These are phyloP conservation scores for Moniliophthora roreri DNA, from an alignment of 1,284 basidiomycete genomes.

Conservation along the genomic window DNA sequence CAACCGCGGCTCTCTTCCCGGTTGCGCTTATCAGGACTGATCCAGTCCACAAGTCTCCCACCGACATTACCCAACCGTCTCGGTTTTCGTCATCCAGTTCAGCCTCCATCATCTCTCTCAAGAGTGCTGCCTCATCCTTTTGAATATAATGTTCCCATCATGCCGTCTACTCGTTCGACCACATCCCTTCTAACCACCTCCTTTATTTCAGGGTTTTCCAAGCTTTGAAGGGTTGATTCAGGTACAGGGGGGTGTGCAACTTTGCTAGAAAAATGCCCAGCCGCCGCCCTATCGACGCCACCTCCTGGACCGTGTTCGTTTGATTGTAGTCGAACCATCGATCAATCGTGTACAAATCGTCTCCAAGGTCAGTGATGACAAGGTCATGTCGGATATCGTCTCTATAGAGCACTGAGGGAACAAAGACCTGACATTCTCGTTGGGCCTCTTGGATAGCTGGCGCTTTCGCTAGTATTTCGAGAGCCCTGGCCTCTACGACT, in stretches of 20 bases:
- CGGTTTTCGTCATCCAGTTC: background rate
- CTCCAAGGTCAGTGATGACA: constrained; percentile 7
- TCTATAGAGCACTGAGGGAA: constrained; percentile 2
- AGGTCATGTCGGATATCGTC: background rate
- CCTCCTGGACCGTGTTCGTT: background rate
- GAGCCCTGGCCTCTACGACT: background rate
- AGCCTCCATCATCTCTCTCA: background rate
- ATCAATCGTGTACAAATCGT: background rate
- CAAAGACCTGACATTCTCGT: background rate
- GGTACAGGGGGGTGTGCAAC: background rate
- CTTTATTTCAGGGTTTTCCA: background rate
- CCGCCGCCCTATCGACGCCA: background rate
- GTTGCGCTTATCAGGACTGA: constrained; percentile 3
- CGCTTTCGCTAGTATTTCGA: background rate
- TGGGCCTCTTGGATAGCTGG: background rate
- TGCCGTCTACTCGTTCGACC: background rate
- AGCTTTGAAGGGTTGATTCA: background rate
- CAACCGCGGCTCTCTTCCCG: background rate
- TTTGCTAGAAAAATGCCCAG: background rate
- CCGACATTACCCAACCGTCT: constrained; percentile 1
- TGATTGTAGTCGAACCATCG: background rate
- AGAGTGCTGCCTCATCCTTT: background rate
- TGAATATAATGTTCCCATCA: background rate
- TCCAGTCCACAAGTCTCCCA: constrained; percentile 7
- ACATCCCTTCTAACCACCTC: constrained; percentile 5